Evolutionary conservation across 768 basidiomycete genomes (phyloP).

Genomic region (Termitomyces bulborhizus): DNA sequence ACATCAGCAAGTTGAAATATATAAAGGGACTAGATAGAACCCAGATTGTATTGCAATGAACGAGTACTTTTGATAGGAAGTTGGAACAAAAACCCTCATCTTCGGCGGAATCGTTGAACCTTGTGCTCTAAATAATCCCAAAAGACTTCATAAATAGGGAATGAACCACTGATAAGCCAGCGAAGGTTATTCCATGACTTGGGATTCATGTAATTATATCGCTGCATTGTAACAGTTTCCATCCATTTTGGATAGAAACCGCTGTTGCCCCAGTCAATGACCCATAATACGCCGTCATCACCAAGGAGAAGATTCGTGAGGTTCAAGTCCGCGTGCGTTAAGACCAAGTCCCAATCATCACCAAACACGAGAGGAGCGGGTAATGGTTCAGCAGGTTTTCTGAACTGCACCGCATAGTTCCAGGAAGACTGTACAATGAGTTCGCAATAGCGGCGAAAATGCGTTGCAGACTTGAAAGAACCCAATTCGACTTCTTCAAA

Average conservation of each 20-base stretch:
- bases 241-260: conserved; percentile 25
- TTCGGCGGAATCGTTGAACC: not conserved
- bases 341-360: conserved; percentile 12
- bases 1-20: no score
- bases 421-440: not conserved
- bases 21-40: no score
- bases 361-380: not conserved
- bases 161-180: not conserved
- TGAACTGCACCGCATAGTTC: not conserved
- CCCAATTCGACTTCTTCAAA: not conserved
- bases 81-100: no score
- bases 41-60: no score
- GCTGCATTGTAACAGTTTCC: conserved; percentile 12
- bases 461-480: conserved; percentile 1
- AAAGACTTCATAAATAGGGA: not conserved
- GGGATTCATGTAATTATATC: not conserved
- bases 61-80: no score
- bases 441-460: conserved; percentile 1
- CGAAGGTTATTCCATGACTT: not conserved
- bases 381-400: not conserved
- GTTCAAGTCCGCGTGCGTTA: conserved; percentile 23
- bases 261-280: conserved; percentile 23
- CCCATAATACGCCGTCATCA: conserved; percentile 22
- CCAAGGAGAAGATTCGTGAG: conserved; percentile 20
- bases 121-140: not conserved